These are phyloP conservation scores for Wilhelminamyces savonicus DNA, from an alignment of 805 yeast genomes.

Conservation along the genomic window DNA sequence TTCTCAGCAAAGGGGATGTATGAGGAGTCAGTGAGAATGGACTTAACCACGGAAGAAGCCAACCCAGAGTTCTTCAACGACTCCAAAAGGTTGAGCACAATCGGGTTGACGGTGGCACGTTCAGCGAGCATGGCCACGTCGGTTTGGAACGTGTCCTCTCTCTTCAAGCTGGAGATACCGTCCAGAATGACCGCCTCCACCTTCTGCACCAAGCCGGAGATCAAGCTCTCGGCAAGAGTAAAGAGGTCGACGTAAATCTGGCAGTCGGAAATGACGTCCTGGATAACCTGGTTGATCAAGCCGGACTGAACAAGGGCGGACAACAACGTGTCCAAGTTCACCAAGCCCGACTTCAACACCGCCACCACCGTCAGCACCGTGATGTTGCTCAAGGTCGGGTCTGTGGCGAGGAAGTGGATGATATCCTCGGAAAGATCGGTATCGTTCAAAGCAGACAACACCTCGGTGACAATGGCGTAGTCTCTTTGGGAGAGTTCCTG, in stretches of 20 bases:
- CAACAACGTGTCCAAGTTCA: conserved; percentile 27
- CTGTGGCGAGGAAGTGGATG: conserved; percentile 25
- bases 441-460: conserved; percentile 30
- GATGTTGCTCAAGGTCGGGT: conserved; percentile 15
- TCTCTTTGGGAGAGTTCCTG: conserved; percentile 28
- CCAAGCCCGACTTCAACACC: conserved; percentile 25
- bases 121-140: conserved; percentile 5
- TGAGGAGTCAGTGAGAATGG: conserved; percentile 30
- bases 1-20: conserved; percentile 32
- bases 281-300: conserved; percentile 26
- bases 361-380: conserved; percentile 17
- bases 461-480: conserved; percentile 33
- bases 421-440: conserved; percentile 31
- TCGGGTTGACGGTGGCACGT: conserved; percentile 19
- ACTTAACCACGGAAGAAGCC: conserved; percentile 31
- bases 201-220: conserved; percentile 17
- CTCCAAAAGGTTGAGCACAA: conserved; percentile 31
- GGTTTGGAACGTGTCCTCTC: conserved; percentile 7
- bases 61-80: conserved; percentile 38
- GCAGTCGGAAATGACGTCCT: conserved; percentile 34
- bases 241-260: conserved; percentile 28
- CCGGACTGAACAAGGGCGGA: conserved; percentile 31
- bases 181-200: conserved; percentile 17
- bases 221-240: conserved; percentile 21
- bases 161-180: conserved; percentile 10